These are phyloP conservation scores for Sporisorium sorghi DNA, from an alignment of 1,284 basidiomycete genomes.

Conservation along the genomic window DNA sequence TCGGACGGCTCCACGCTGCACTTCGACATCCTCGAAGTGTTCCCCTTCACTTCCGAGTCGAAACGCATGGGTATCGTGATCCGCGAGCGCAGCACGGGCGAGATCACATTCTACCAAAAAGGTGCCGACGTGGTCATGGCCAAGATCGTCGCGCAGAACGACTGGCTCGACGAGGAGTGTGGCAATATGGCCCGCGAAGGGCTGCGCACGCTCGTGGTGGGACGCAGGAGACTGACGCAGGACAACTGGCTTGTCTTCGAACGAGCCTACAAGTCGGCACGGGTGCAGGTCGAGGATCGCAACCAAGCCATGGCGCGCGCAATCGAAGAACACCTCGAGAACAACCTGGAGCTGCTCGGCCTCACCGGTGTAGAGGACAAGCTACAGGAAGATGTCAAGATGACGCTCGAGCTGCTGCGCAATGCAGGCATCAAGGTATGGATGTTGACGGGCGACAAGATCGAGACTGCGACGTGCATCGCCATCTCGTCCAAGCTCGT, in stretches of 20 bases:
- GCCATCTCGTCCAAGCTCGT: slow-evolving; percentile 97
- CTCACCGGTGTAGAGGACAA: slow-evolving; percentile 99
- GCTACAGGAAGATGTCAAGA: slow-evolving; percentile 94
- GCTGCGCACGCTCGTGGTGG: slow-evolving; percentile 91
- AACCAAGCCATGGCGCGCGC: slow-evolving; percentile 83
- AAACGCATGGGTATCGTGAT: slow-evolving; percentile 99
- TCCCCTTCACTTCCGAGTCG: slow-evolving; percentile 96
- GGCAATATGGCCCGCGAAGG: slow-evolving; percentile 99
- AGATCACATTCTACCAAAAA: slow-evolving; percentile 92
- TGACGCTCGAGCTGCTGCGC: slow-evolving; percentile 88
- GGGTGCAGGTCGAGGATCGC: slow-evolving; percentile 75
- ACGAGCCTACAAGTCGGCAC: slow-evolving; percentile 80
- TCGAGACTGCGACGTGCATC: slow-evolving; percentile 98
- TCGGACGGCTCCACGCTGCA: slow-evolving; percentile 70
- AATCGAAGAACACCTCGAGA: slow-evolving; percentile 82
- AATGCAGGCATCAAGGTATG: slow-evolving; percentile 99
- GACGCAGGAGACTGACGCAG: slow-evolving; percentile 79
- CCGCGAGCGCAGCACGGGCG: slow-evolving; percentile 79
- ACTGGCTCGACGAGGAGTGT: slow-evolving; percentile 98
- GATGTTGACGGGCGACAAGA: slow-evolving; percentile 99
- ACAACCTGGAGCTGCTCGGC: slow-evolving; percentile 89
- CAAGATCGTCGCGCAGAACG: slow-evolving; percentile 91
- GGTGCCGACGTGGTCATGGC: slow-evolving; percentile 98
- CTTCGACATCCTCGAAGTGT: slow-evolving; percentile 91
- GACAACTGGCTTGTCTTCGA: slow-evolving; percentile 83